phyloP scores from a whole-genome alignment of 1,139 yeast genomes.

The Pichia sp. region DNA sequence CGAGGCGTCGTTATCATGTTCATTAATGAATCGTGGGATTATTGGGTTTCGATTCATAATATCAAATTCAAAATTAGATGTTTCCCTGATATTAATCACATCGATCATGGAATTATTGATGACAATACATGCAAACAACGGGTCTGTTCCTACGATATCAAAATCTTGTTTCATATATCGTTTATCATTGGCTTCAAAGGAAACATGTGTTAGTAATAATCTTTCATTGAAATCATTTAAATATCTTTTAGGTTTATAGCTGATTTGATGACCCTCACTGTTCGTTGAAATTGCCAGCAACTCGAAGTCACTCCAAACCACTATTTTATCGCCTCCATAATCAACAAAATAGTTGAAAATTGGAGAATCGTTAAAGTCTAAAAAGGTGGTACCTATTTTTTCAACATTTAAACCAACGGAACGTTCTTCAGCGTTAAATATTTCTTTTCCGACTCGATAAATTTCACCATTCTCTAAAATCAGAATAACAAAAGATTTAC shows the following conservation, averaged over 20 bases:
- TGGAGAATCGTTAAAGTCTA: slow-evolving; percentile 1
- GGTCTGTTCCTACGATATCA: slow-evolving; percentile 45
- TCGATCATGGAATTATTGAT: slow-evolving; percentile 30
- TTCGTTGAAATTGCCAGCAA: slow-evolving; percentile 22
- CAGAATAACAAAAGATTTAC: slow-evolving; percentile 17
- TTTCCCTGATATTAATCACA: slow-evolving; percentile 32
- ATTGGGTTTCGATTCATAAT: slow-evolving; percentile 14
- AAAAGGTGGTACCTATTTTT: slow-evolving; percentile 8
- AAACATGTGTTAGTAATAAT: slow-evolving; percentile 1
- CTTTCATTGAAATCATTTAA: too few relatives aligned
- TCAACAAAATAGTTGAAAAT: slow-evolving; percentile 33
- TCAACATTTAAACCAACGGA: neutral
- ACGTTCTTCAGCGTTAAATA: too few relatives aligned
- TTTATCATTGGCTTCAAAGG: slow-evolving; percentile 18
- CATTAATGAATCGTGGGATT: slow-evolving; percentile 16
- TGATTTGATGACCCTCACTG: slow-evolving; percentile 1
- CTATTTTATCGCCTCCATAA: slow-evolving; percentile 39
- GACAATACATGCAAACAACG: slow-evolving; percentile 40
- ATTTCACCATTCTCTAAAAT: slow-evolving; percentile 17
- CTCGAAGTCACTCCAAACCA: slow-evolving; percentile 25
- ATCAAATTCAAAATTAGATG: slow-evolving; percentile 11
- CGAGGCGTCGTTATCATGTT: slow-evolving; percentile 4
- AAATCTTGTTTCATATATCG: slow-evolving; percentile 10
- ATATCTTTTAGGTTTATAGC: neutral
- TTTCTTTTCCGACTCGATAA: too few relatives aligned